Conservation (phyloP, 257 asterid species). For the Paraleonurus japonicus region DNA sequence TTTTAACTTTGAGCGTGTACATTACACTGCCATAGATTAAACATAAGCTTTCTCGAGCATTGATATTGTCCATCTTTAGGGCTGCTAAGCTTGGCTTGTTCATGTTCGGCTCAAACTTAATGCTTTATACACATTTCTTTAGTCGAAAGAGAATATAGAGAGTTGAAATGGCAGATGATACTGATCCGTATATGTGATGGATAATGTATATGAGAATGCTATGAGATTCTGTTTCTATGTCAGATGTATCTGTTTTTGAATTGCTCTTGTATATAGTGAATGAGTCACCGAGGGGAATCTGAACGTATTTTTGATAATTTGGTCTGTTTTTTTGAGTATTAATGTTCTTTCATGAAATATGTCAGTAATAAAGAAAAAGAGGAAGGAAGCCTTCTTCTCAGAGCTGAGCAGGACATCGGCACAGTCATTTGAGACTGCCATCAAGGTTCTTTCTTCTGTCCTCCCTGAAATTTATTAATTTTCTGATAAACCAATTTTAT, state of each 20-base stretch:
- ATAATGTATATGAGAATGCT: background rate
- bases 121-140: background rate
- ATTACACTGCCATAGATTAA: background rate
- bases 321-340: constrained; percentile 4
- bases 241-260: background rate
- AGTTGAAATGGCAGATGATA: background rate
- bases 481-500: background rate
- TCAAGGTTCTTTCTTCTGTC: constrained; percentile 47
- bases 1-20: background rate
- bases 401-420: constrained; percentile 70
- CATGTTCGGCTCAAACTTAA: background rate
- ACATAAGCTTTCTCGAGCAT: background rate
- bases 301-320: background rate
- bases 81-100: background rate
- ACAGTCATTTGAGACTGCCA: constrained; percentile 37
- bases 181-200: background rate
- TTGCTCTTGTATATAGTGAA: background rate
- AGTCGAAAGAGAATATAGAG: background rate
- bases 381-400: constrained; percentile 89
- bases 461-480: constrained; percentile 8
- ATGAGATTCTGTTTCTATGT: background rate
- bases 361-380: constrained; percentile 68
- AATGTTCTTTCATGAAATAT: constrained; percentile 16
- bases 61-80: background rate
- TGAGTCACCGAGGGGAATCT: background rate